Base-by-base conservation (phyloP, 2,329 filamentous ascomycete genomes). In the Penicillium hesseltinei region DNA sequence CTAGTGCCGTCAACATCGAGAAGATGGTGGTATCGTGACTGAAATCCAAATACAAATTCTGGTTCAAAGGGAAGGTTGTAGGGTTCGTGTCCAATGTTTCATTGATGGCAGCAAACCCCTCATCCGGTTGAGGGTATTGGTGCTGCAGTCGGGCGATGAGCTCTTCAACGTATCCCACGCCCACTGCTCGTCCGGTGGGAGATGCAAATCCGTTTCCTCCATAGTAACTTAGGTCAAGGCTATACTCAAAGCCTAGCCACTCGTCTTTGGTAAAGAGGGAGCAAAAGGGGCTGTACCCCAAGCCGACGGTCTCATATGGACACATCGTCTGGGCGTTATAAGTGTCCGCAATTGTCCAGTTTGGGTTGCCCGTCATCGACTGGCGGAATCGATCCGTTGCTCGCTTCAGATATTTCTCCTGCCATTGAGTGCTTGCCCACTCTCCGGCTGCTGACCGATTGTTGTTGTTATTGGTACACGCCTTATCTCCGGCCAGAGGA, bases 21-120 rank as follows among this genome's bases (percentile, higher is more conserved):
- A 87, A 79, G 58, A 90, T 89, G 69, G 89, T 90, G 33, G 87
- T 88, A 73, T 92, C 89, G 71, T 92, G 89, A 17, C 84, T 87
- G 71, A 92, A 92, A 76, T 92, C 89, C 49, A 92, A 83, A 71
- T 91, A 91, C 17, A 92, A 78, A 23, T 78, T 82, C 69, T 92
- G 90, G 68, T 91, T 84, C 4, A 89, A 75, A 0, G 89, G 89
- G 70, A 92, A 92, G 0, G 88, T 92, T 36, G 78, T 77, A 0
- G 81, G 81, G 71, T 82, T 89, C 68, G 80, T 84, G 54, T 71
- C 69, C 4, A 73, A 59, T 6, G 72, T 75, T 42, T 63, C 57
- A 57, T 74, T 80, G 45, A 79, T 69, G 66, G 90, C 87, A 69
- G 65, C 66, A 8, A 62, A 60, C 4, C 63, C 66, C 0, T 60